Evolutionary conservation across 129 eudicot species (phyloP).

Genomic region (Chrysanthemum lavandulifolium): DNA sequence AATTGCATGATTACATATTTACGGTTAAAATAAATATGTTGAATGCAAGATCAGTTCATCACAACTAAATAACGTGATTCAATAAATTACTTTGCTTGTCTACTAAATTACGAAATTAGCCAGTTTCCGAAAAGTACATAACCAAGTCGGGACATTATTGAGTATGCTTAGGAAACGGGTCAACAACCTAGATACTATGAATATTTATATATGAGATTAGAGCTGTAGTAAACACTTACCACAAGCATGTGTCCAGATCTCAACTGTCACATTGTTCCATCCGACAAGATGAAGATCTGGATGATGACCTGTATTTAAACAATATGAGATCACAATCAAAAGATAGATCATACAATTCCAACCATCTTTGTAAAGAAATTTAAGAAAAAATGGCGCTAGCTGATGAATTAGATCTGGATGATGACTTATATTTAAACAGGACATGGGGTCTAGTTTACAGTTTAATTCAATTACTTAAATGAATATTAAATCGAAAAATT

Average conservation of each 20-base stretch:
- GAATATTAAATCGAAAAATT: background rate
- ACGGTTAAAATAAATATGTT: no score
- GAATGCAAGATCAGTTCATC: no score
- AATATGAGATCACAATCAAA: conserved; percentile 1
- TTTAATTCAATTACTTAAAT: background rate
- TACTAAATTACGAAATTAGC: no score
- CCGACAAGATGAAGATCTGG: conserved; percentile 97
- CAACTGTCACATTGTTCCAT: conserved; percentile 87
- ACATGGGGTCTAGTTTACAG: background rate
- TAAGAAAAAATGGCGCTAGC: background rate
- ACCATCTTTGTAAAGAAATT: background rate
- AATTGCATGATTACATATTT: no score
- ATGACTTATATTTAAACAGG: no score
- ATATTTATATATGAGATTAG: background rate
- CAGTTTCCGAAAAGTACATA: no score
- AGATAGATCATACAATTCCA: conserved; percentile 14
- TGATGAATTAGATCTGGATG: background rate
- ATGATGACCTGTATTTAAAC: conserved; percentile 71
- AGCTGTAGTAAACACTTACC: conserved; percentile 46
- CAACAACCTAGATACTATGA: background rate
- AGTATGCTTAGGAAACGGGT: no score
- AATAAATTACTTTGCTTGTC: no score
- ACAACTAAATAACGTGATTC: no score
- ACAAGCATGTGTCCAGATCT: conserved; percentile 91
- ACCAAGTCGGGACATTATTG: no score